Base-by-base conservation (phyloP, 2,329 filamentous ascomycete species). In the Chrysoporthe deuterocubensis region DNA sequence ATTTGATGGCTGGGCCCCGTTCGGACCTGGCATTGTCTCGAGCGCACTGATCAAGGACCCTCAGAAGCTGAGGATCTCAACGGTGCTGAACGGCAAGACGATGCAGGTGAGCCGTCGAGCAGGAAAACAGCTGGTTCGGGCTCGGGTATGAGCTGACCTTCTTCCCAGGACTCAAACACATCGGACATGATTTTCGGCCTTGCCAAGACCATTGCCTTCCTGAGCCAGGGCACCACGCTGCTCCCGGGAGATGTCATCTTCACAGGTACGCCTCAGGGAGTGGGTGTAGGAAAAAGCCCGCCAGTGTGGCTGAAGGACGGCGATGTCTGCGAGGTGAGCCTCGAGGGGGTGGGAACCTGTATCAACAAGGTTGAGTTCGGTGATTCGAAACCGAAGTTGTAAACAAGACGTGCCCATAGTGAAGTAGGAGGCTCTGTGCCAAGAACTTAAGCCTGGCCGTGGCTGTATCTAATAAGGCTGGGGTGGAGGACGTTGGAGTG, bases 1-100 rank as follows among this genome's bases (percentile, higher is more conserved):
- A 3, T 93, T 92, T 71, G 90, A 93, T 77, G 89, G 88, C 71
- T 93, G 90, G 89, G 90, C 89, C 5, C 91, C 90, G 0, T 90
- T 87, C 72, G 90, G 91, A 0, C 91, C 91, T 0, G 90, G 87
- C 1, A 92, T 93, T 71, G 90, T 92, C 8, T 85, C 84, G 60
- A 78, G 79, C 48, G 78, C 79, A 2, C 64, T 90, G 64, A 84
- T 90, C 70, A 77, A 78, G 37, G 84, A 90, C 73, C 87, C 88
- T 0, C 86, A 89, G 73, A 79, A 77, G 18, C 77, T 90, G 54
- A 78, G 75, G 61, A 89, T 90, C 65, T 81, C 77, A 69, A 90
- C 87, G 0, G 85, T 84, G 71, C 72, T 90, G 40, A 91, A 91
- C 74, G 89, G 88, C 1, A 73, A 83, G 73, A 82, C 77, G 6